Evolutionary conservation across 2,329 filamentous ascomycete genomes (phyloP).

Genomic region (Neoscytalidium dimidiatum): DNA sequence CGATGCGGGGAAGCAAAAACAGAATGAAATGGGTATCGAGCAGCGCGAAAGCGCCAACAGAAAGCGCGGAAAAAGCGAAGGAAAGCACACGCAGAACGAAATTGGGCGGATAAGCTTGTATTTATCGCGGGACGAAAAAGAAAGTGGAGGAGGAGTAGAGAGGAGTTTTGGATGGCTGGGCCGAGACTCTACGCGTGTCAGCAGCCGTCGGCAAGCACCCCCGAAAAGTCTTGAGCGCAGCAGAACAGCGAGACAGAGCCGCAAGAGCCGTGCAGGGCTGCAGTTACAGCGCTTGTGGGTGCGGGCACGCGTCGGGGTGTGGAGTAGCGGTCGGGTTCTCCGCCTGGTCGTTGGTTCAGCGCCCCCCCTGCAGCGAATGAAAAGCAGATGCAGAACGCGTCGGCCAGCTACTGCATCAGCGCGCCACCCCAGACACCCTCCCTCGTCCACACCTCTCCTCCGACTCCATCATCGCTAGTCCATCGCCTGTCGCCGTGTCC

Average conservation of each 20-base stretch:
- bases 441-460: not conserved
- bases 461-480: not conserved
- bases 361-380: constrained; percentile 17
- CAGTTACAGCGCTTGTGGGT: not conserved
- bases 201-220: not conserved
- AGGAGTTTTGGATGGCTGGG: constrained; percentile 2
- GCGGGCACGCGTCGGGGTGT: not conserved
- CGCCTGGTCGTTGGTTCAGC: not conserved
- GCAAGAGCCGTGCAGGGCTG: not conserved
- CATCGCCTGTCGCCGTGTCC: constrained; percentile 26
- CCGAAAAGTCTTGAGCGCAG: not conserved
- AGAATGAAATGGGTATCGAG: not conserved
- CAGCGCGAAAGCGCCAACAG: not conserved
- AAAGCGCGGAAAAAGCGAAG: not conserved
- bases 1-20: not conserved
- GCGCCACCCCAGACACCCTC: not conserved
- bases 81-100: not conserved
- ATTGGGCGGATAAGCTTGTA: not conserved
- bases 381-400: constrained; percentile 18
- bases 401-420: constrained; percentile 2
- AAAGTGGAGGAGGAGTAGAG: constrained; percentile 12
- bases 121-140: not conserved
- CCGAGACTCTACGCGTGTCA: constrained; percentile 10
- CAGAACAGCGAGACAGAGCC: not conserved
- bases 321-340: not conserved